Conservation (phyloP, 73 alveolate genomes). For the Paramecium pentaurelia region DNA sequence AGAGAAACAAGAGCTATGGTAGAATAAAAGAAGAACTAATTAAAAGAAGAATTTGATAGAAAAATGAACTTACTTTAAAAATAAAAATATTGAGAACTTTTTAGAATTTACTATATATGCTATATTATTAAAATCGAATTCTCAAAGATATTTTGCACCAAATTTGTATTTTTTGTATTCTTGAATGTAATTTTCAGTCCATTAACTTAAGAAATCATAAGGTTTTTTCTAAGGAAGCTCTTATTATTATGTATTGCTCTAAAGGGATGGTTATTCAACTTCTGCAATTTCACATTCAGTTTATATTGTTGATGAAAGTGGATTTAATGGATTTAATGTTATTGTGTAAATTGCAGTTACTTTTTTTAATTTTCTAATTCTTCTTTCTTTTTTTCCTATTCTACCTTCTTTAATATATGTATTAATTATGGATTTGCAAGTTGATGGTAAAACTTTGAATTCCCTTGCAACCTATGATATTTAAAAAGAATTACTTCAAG, state of each 20-base stretch:
- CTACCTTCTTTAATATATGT: conserved; percentile 37
- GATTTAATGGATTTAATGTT: neutral
- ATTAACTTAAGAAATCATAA: neutral
- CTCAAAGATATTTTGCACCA: neutral
- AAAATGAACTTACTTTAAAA: neutral
- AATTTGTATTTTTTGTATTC: neutral
- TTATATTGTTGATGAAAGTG: neutral
- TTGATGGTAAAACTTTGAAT: conserved; percentile 26
- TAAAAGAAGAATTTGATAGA: neutral
- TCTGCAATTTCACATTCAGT: conserved; percentile 24
- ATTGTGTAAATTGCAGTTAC: conserved; percentile 32
- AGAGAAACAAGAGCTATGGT: conserved; percentile 34
- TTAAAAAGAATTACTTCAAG: neutral
- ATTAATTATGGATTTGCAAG: conserved; percentile 29
- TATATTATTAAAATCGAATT: neutral
- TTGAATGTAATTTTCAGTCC: neutral
- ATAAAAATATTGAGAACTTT: neutral
- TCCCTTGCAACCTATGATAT: conserved; percentile 23
- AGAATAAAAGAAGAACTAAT: neutral
- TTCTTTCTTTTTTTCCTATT: conserved; percentile 25
- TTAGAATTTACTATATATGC: neutral
- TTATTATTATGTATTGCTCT: neutral
- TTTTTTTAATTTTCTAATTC: conserved; percentile 23
- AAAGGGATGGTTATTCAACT: conserved; percentile 9
- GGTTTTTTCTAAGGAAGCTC: neutral